Conservation (phyloP, 1,284 basidiomycete genomes). For the Trametes sp. region DNA sequence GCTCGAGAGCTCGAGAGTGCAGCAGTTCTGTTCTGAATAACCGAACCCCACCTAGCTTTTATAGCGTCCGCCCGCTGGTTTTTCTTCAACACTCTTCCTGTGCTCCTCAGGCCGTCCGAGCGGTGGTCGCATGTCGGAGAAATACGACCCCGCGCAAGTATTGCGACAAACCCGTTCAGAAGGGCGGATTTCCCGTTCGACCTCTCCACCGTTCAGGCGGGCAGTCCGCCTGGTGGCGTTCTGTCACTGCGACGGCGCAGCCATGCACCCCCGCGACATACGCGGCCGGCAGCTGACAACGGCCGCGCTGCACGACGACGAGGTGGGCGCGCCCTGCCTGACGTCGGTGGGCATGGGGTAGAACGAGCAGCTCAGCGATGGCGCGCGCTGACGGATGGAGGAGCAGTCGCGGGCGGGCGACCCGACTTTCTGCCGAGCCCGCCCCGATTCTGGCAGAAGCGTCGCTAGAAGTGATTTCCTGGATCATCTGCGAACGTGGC, state of each 20-base stretch:
- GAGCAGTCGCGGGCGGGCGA: not conserved
- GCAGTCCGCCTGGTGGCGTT: not conserved
- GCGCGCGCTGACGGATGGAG: not conserved
- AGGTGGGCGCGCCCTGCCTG: not conserved
- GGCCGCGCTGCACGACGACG: not conserved
- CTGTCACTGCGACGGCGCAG: not conserved
- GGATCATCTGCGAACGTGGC: conserved; percentile 6
- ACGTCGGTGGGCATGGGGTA: conserved; percentile 2
- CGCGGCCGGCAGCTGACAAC: conserved; percentile 4
- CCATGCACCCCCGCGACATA: not conserved
- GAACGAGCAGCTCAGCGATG: not conserved
- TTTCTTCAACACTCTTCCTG: not conserved
- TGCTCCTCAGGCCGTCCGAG: not conserved
- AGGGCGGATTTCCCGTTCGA: not conserved
- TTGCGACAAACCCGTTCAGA: not conserved
- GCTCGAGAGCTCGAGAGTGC: not conserved
- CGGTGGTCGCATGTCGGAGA: conserved; percentile 7
- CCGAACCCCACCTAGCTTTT: not conserved
- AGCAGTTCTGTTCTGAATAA: not conserved
- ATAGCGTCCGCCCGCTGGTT: not conserved
- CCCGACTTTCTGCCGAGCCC: conserved; percentile 27
- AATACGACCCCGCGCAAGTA: not conserved
- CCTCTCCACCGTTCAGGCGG: not conserved
- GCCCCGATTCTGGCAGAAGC: conserved; percentile 5
- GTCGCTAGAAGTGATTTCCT: not conserved